These are phyloP conservation scores for Aspergillus japonicus DNA, from an alignment of 2,329 filamentous ascomycete genomes.

Conservation along the genomic window DNA sequence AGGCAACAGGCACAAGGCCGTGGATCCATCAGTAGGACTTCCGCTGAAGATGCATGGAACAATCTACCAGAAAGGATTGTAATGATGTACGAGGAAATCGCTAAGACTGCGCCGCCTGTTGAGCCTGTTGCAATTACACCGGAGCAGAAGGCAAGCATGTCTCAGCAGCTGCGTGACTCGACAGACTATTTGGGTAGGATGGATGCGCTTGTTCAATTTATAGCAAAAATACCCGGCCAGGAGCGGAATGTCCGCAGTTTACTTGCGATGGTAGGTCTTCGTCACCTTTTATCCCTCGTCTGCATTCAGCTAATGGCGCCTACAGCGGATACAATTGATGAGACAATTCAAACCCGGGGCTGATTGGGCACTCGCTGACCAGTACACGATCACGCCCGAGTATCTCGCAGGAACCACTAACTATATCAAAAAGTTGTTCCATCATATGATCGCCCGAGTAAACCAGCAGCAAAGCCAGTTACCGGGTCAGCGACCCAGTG, in stretches of 20 bases:
- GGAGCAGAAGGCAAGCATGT: constrained; percentile 40
- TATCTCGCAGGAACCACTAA: constrained; percentile 37
- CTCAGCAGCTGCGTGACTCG: constrained; percentile 40
- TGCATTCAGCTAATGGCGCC: constrained; percentile 16
- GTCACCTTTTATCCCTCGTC: neutral
- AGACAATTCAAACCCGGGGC: constrained; percentile 44
- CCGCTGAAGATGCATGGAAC: constrained; percentile 40
- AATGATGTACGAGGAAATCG: constrained; percentile 41
- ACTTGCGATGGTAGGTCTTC: constrained; percentile 37
- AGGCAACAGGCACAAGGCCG: constrained; percentile 36
- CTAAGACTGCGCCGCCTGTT: constrained; percentile 30
- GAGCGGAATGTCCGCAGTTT: constrained; percentile 40
- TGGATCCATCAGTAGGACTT: constrained; percentile 32
- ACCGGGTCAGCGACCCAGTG: constrained; percentile 24
- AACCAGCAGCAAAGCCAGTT: constrained; percentile 32
- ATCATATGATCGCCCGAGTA: constrained; percentile 36
- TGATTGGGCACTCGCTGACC: constrained; percentile 45
- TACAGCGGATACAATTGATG: constrained; percentile 45
- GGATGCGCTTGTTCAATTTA: constrained; percentile 43
- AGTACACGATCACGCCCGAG: constrained; percentile 45
- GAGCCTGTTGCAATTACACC: constrained; percentile 38
- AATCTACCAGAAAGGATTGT: constrained; percentile 40
- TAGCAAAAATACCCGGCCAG: constrained; percentile 40
- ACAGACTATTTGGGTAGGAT: constrained; percentile 45
- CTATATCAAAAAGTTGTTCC: constrained; percentile 44